phyloP scores from a whole-genome alignment of 352 stramenopile species.

The Lagenidium giganteum region DNA sequence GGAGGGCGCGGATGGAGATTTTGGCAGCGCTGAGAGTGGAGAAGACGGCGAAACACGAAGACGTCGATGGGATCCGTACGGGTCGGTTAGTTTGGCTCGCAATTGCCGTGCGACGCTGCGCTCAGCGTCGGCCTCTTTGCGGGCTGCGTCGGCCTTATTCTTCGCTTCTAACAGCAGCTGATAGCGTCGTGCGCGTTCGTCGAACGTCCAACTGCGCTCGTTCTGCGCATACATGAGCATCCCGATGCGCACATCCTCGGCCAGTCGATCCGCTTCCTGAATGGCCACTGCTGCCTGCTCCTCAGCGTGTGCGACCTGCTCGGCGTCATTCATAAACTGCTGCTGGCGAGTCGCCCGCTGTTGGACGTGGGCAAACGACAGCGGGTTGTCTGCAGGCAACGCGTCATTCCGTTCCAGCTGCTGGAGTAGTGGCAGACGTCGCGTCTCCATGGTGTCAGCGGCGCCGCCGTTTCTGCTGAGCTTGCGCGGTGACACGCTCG shows the following conservation, averaged over 20 bases:
- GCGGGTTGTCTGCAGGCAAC: constrained; percentile 14
- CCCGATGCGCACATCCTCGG: constrained; percentile 50
- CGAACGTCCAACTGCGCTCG: constrained; percentile 55
- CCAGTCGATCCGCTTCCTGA: constrained; percentile 40
- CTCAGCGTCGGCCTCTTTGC: constrained; percentile 36
- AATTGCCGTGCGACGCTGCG: constrained; percentile 19
- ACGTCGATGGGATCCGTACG: constrained; percentile 19
- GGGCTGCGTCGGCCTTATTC: constrained; percentile 33
- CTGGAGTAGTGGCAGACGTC: constrained; percentile 28
- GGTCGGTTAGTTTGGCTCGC: constrained; percentile 30
- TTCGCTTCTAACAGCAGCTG: constrained; percentile 50
- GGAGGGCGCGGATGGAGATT: too few relatives aligned
- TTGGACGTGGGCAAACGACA: constrained; percentile 33
- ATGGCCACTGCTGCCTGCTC: constrained; percentile 18
- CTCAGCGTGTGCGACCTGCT: constrained; percentile 23
- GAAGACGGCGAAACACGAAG: constrained; percentile 3
- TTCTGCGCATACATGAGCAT: constrained; percentile 57
- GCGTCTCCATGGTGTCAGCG: too few relatives aligned
- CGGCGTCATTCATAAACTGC: constrained; percentile 25
- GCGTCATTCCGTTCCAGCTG: constrained; percentile 19
- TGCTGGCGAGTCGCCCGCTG: constrained; percentile 21
- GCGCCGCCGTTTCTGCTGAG: too few relatives aligned
- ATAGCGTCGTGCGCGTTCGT: constrained; percentile 47
- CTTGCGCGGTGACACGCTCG: background rate
- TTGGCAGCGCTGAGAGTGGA: too few relatives aligned